Conservation (phyloP, 2,329 filamentous ascomycete species). For the Microascus cirrosus region DNA sequence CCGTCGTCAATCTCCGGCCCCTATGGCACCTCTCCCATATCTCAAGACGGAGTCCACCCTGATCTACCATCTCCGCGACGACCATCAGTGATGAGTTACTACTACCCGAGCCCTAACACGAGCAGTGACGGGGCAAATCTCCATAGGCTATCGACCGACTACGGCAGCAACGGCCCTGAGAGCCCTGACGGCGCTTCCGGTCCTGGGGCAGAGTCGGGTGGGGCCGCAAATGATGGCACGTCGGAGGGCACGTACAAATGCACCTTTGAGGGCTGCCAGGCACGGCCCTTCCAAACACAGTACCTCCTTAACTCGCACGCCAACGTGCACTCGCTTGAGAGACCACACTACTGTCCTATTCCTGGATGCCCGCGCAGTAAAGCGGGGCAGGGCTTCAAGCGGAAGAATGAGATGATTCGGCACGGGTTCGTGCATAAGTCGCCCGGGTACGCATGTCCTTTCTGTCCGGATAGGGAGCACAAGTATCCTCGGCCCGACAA, state of each 20-base stretch:
- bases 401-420: conserved; percentile 63
- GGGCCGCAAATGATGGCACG: neutral
- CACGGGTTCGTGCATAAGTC: conserved; percentile 86
- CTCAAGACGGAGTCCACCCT: conserved; percentile 34
- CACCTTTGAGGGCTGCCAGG: conserved; percentile 46
- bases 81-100: conserved; percentile 25
- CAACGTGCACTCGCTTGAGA: conserved; percentile 55
- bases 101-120: conserved; percentile 18
- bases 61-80: conserved; percentile 36
- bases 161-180: conserved; percentile 27
- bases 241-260: conserved; percentile 3
- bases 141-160: conserved; percentile 20
- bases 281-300: conserved; percentile 65
- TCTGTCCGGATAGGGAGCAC: conserved; percentile 87
- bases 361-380: conserved; percentile 50
- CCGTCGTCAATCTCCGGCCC: conserved; percentile 23
- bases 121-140: neutral
- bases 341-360: conserved; percentile 56
- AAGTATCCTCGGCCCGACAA: conserved; percentile 94
- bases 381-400: conserved; percentile 57
- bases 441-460: conserved; percentile 91
- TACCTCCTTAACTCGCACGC: conserved; percentile 71
- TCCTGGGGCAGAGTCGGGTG: conserved; percentile 25
- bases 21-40: conserved; percentile 32
- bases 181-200: conserved; percentile 31